Base-by-base conservation (phyloP, 2,329 filamentous ascomycete species). In the Clonostachys byssicola region DNA sequence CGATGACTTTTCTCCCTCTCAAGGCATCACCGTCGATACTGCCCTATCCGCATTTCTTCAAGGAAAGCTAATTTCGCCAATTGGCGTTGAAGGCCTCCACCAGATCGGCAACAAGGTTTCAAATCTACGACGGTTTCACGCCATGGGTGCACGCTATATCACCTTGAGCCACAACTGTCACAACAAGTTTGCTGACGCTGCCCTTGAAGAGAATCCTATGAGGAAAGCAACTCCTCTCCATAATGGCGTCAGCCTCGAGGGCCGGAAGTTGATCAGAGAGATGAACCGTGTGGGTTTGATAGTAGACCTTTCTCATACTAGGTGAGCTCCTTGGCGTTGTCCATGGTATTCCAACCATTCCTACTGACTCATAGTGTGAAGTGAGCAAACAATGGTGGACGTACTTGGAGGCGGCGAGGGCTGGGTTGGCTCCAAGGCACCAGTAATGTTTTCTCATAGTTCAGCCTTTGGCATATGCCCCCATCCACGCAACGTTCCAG, bases 261-360 rank as follows among this genome's bases (percentile, higher is more conserved):
- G 92, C 5, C 78, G 80, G 45, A 62, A 74, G 12, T 68, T 96
- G 1, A 74, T 97, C 41, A 74, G 74, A 35, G 92, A 97, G 71
- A 96, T 97, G 92, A 97, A 96, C 63, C 81, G 92, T 4, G 73
- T 96, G 3, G 92, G 92, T 23, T 91, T 96, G 85, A 83, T 96
- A n/a, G 88, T 97, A 39, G 92, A 96, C 61, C 75, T 96, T 35
- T 79, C 88, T 7, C 92, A 96, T 64, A 73, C 74, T 5, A 81
- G 68, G 67, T 67, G 48, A 46, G 54, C 47, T 40, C 5, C 23
- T 6, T n/a, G 18, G 16, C 14, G 9, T 20, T 18, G 16, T 12
- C n/a, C 12, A 46, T 40, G 12, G 17, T 17, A 36, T 16, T 40
- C 9, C 49, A 30, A 34, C 5, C 23, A 30, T 30, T 16, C 13